Base-by-base conservation (phyloP, 345 rosid genomes). In the Mangifera indica region DNA sequence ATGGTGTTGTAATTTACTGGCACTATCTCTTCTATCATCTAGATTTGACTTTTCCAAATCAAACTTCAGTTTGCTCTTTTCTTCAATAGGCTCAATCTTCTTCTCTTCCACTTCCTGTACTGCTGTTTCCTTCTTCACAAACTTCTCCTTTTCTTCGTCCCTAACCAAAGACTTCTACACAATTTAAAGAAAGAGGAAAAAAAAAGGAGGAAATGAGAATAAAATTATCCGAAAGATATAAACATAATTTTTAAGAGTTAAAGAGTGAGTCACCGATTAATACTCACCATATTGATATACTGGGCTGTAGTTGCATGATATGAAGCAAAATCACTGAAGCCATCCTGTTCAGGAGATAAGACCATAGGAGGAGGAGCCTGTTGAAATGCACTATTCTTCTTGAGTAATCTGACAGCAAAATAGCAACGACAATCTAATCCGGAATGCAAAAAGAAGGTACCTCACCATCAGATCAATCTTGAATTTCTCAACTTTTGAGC, bases 391-490 rank as follows among this genome's bases (percentile, higher is more conserved):
- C 53, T 21, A 67, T 14, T 54, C 67, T 70, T 21, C 52, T 59
- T 81, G 66, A 74, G 72, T 58, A 79, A 71, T 67, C 74, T 70
- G 53, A 72, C 20, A 69, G 67, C 78, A 70, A 74, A 81, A 67
- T 64, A 71, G 64, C 10, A 29, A 64, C 21, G 44, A 75, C 66
- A 78, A 79, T 68, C 77, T 45, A 55, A 78, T 48, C 44, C 18
- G 58, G 69, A 76, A 53, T 51, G 62, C 42, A 7, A 64, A 29
- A 78, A 69, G 45, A 37, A 61, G 72, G 69, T 76, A 59, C 74
- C 87, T 88, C 85, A 88, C 93, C 93, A 82, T 88, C 74, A 85
- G 80, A 82, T 88, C 85, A 29, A 83, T 77, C 73, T 82, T 66
- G 73, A 79, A 77, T 77, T 79, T 86, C 73, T 71, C 84, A 37